Evolutionary conservation across 1,284 basidiomycete species (phyloP).

Genomic region (Ceratobasidium papillatum): DNA sequence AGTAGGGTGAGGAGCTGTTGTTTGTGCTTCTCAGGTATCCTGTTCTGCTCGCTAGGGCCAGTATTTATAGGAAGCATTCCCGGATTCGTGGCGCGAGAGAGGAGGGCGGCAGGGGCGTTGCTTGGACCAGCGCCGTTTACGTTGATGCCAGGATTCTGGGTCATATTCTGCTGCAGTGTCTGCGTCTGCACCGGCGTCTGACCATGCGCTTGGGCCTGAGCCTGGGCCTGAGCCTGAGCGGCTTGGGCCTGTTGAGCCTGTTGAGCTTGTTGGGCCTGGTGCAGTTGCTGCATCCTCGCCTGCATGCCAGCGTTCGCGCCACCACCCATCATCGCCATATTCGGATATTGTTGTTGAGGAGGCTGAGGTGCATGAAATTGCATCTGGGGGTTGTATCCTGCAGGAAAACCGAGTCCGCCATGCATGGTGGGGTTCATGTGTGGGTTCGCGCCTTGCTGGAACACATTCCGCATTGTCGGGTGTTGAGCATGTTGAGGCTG

Average conservation of each 20-base stretch:
- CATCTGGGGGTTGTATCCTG: conserved; percentile 13
- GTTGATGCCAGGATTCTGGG: not conserved
- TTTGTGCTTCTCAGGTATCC: not conserved
- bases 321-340: conserved; percentile 36
- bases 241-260: conserved; percentile 30
- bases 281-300: conserved; percentile 31
- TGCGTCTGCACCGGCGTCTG: conserved; percentile 22
- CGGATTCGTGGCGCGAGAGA: not conserved
- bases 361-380: conserved; percentile 30
- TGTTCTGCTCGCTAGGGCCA: not conserved
- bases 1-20: not conserved
- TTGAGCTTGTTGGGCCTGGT: conserved; percentile 24
- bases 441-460: conserved; percentile 19
- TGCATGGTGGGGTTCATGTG: conserved; percentile 37
- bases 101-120: not conserved
- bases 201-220: conserved; percentile 13
- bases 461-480: conserved; percentile 19
- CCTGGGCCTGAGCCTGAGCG: conserved; percentile 1
- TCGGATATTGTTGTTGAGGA: conserved; percentile 33
- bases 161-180: not conserved
- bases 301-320: not conserved
- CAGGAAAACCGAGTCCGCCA: conserved; percentile 27
- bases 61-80: not conserved
- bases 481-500: conserved; percentile 37
- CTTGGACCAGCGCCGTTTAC: not conserved